Conservation (phyloP, 1,139 yeast species). For the Hyphopichia buzzinii region DNA sequence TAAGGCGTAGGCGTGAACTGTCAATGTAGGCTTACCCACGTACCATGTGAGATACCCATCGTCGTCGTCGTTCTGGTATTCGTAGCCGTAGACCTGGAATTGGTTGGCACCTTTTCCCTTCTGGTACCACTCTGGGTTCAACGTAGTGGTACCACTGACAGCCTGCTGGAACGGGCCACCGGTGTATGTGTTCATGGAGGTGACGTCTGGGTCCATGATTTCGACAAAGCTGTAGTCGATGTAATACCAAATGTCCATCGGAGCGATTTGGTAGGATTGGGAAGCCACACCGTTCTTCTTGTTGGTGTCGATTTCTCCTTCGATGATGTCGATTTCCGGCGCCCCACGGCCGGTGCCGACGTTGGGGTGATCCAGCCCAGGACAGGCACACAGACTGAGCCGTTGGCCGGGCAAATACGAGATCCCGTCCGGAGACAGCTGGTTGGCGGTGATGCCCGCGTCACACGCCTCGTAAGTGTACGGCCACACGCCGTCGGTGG, state of each 20-base stretch:
- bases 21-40: slow-evolving; percentile 25
- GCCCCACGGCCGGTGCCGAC: slow-evolving; percentile 20
- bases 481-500: slow-evolving; percentile 36
- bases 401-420: slow-evolving; percentile 31
- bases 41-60: slow-evolving; percentile 28
- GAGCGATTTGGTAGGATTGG: slow-evolving; percentile 30
- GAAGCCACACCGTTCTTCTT: slow-evolving; percentile 23
- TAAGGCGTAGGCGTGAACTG: slow-evolving; percentile 20
- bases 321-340: slow-evolving; percentile 29
- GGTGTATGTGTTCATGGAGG: slow-evolving; percentile 28
- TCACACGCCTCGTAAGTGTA: slow-evolving; percentile 31
- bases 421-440: slow-evolving; percentile 29
- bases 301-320: slow-evolving; percentile 20
- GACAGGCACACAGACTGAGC: slow-evolving; percentile 15
- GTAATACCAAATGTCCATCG: slow-evolving; percentile 29
- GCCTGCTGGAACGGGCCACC: slow-evolving; percentile 35
- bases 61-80: slow-evolving; percentile 20
- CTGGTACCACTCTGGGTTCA: slow-evolving; percentile 27
- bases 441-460: slow-evolving; percentile 32
- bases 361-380: slow-evolving; percentile 20
- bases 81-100: slow-evolving; percentile 25
- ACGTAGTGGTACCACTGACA: slow-evolving; percentile 22
- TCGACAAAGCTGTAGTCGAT: slow-evolving; percentile 26
- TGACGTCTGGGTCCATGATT: slow-evolving; percentile 19
- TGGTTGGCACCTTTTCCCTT: slow-evolving; percentile 16